A percentile compares a stretch with the other conserved stretches of the same genome.
Conservation (phyloP, 2,329 filamentous ascomycete genomes). For the Alternaria brassicae region DNA sequence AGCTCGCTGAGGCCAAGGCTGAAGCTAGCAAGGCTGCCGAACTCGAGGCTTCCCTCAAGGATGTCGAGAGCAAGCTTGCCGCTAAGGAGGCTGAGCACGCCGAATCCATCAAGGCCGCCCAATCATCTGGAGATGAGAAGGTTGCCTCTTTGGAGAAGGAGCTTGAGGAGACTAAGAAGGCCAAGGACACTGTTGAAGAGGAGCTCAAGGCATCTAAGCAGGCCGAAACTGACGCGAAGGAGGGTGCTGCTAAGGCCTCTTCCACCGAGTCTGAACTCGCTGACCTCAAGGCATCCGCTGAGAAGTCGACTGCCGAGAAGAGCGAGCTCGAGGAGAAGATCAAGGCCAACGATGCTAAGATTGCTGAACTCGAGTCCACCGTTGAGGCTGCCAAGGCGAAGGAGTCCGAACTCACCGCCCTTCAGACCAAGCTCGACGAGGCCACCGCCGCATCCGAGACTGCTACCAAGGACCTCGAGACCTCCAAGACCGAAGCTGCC, state of each 20-base stretch:
- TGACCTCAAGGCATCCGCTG: constrained; percentile 32
- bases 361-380: constrained; percentile 29
- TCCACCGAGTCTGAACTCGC: constrained; percentile 27
- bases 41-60: constrained; percentile 31
- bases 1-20: constrained; percentile 29
- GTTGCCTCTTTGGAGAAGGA: constrained; percentile 38
- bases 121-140: constrained; percentile 32
- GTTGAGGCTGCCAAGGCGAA: constrained; percentile 27
- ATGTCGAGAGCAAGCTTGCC: constrained; percentile 27
- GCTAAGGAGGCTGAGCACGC: constrained; percentile 34
- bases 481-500: constrained; percentile 21
- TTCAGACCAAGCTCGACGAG: constrained; percentile 28
- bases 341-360: constrained; percentile 32
- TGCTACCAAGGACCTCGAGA: constrained; percentile 26
- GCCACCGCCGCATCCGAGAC: constrained; percentile 21
- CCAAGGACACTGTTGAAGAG: constrained; percentile 28
- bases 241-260: constrained; percentile 21
- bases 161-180: constrained; percentile 29
- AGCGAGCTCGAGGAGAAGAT: constrained; percentile 33
- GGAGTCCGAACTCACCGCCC: constrained; percentile 25
- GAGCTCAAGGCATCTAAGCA: constrained; percentile 29
- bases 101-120: constrained; percentile 29
- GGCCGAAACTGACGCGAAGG: constrained; percentile 26
- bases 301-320: constrained; percentile 33
- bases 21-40: constrained; percentile 37